Conservation (phyloP, 2,329 filamentous ascomycete species). For the Diaporthe aspalathi region DNA sequence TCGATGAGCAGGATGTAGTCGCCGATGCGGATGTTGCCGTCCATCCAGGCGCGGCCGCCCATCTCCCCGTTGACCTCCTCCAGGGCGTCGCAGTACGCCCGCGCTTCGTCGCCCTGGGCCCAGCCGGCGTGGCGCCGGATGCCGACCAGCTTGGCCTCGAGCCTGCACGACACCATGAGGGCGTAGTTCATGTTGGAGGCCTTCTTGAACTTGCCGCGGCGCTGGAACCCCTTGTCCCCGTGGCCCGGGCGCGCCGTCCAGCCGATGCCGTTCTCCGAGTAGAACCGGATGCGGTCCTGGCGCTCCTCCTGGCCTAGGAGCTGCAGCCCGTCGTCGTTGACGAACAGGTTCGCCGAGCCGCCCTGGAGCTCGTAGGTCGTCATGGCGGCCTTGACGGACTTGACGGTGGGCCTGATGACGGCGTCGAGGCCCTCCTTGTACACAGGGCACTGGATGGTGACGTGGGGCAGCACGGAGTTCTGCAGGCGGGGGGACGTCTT, state of each 20-base stretch:
- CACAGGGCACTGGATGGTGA: conserved; percentile 87
- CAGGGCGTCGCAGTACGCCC: conserved; percentile 73
- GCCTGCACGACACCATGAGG: conserved; percentile 74
- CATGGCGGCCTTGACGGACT: conserved; percentile 81
- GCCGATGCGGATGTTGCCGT: conserved; percentile 86
- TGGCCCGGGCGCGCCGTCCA: conserved; percentile 76
- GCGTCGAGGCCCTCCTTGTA: conserved; percentile 84
- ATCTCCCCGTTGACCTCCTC: conserved; percentile 72
- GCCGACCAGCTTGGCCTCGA: conserved; percentile 74
- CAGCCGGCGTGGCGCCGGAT: conserved; percentile 70
- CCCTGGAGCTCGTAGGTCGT: conserved; percentile 82
- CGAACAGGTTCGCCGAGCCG: conserved; percentile 81
- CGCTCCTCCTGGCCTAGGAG: conserved; percentile 72
- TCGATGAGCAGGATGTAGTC: conserved; percentile 86
- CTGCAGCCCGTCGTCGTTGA: conserved; percentile 81
- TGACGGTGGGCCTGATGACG: conserved; percentile 82
- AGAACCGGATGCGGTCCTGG: conserved; percentile 71
- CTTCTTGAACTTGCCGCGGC: conserved; percentile 76
- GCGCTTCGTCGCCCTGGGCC: conserved; percentile 75
- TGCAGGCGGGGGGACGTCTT: conserved; percentile 73
- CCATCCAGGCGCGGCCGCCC: conserved; percentile 79
- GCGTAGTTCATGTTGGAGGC: conserved; percentile 80
- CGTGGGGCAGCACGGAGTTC: conserved; percentile 70
- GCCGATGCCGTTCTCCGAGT: conserved; percentile 75
- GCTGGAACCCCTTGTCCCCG: conserved; percentile 70